Evolutionary conservation across 2,329 filamentous ascomycete species (phyloP).

Genomic region (Hirsutella thompsonii): DNA sequence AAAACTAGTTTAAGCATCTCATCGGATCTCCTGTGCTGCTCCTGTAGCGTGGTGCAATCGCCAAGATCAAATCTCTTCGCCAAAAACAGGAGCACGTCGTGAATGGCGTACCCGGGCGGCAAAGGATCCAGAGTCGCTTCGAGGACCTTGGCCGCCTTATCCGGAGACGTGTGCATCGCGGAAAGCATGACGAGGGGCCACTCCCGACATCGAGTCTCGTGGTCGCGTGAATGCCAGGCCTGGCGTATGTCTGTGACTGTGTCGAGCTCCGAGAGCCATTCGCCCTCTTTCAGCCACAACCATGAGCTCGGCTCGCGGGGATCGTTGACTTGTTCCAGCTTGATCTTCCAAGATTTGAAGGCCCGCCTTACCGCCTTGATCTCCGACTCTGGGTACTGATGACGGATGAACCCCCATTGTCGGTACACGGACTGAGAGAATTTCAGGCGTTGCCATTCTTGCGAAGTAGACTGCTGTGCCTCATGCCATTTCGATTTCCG

Average conservation of each 20-base stretch:
- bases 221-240: constrained; percentile 18
- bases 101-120: constrained; percentile 23
- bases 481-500: background rate
- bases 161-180: constrained; percentile 18
- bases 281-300: constrained; percentile 13
- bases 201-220: constrained; percentile 9
- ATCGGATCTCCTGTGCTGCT: constrained; percentile 14
- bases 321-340: constrained; percentile 9
- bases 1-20: constrained; percentile 15
- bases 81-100: constrained; percentile 21
- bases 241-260: constrained; percentile 16
- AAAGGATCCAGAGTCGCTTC: constrained; percentile 22
- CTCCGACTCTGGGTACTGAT: constrained; percentile 12
- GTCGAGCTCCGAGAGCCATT: constrained; percentile 17
- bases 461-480: background rate
- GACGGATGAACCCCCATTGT: constrained; percentile 21
- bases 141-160: constrained; percentile 19
- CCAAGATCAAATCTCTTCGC: constrained; percentile 10
- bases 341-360: constrained; percentile 18
- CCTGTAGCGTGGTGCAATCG: constrained; percentile 7
- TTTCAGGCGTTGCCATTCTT: background rate
- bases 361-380: constrained; percentile 7
- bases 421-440: constrained; percentile 4
- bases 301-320: constrained; percentile 8
- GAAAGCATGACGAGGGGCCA: constrained; percentile 24